Base-by-base conservation (phyloP, 129 eudicot genomes). In the Flaveria trinervia region DNA sequence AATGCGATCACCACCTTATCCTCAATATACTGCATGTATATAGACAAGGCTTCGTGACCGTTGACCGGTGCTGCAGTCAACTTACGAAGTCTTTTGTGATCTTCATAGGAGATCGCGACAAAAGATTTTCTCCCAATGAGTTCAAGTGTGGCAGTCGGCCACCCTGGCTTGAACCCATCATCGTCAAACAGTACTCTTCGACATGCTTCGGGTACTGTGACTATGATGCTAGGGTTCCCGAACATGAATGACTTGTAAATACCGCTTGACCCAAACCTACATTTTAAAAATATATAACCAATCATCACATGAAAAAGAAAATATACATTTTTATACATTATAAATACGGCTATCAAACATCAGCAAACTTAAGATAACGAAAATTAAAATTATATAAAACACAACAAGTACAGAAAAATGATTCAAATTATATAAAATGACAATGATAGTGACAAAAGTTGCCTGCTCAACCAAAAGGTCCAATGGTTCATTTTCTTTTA, bases 121-220 rank as follows among this genome's bases (percentile, higher is more conserved):
- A 94, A 94, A 0, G 99, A 94, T 54, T 94, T 89, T 39, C 23
- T 80, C 0, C 99, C 99, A 51, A 94, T 94, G 33, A 94, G 96
- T 52, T 91, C 79, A 20, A 25, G 12, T 0, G 99, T 87, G 3
- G 99, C 79, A 4, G 5, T 39, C 25, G 99, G 99, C 99, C 99
- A 94, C 20, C 99, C 99, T 0, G 99, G 99, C 84, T 83, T 83
- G 86, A 94, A 94, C 18, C 90, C 73, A 3, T 89, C 99, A 10
- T 94, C 99, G 20, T 94, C 97, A 3, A 72, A 81, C 70, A 94
- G 11, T 7, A 87, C 89, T 82, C 67, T 87, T 61, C 86, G 85
- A 71, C 97, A 87, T 43, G 79, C 80, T 70, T 91, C 98, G 1
- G 99, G 87, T 17, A 83, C 66, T 0, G 94, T 87, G 25, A 89